Conservation (phyloP, 1,284 basidiomycete species). For the Boletus mariae region DNA sequence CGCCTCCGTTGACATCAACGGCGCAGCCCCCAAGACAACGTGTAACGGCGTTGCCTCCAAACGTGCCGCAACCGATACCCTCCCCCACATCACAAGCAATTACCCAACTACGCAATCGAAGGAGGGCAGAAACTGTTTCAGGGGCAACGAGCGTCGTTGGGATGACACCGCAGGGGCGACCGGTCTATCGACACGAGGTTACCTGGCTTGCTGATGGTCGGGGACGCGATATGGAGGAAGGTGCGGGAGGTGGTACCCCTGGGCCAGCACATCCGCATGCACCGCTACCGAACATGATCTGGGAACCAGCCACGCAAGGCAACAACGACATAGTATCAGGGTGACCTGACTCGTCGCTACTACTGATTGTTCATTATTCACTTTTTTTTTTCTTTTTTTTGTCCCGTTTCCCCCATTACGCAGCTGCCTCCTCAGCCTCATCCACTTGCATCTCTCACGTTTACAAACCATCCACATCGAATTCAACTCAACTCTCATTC, state of each 20-base stretch:
- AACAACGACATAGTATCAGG: conserved; percentile 33
- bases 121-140: conserved; percentile 38
- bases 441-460: conserved; percentile 10
- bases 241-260: conserved; percentile 12
- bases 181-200: conserved; percentile 30
- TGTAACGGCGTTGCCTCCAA: conserved; percentile 28
- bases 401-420: not conserved
- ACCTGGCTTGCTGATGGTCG: conserved; percentile 25
- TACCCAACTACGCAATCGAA: conserved; percentile 29
- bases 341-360: conserved; percentile 12
- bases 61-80: conserved; percentile 24
- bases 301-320: conserved; percentile 29
- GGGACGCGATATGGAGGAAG: conserved; percentile 20
- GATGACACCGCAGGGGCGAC: conserved; percentile 29
- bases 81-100: conserved; percentile 20
- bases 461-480: not conserved
- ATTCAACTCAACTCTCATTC: not conserved
- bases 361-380: conserved; percentile 7
- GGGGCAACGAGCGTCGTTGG: conserved; percentile 33
- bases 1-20: conserved; percentile 10
- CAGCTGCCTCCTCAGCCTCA: conserved; percentile 3
- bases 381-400: not conserved
- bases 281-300: conserved; percentile 24
- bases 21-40: conserved; percentile 27
- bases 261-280: conserved; percentile 20